Evolutionary conservation across 139 green algal species (phyloP), one percentile per base, ranked within the genome.

Genomic region (Mychonastes homosphaera): DNA sequence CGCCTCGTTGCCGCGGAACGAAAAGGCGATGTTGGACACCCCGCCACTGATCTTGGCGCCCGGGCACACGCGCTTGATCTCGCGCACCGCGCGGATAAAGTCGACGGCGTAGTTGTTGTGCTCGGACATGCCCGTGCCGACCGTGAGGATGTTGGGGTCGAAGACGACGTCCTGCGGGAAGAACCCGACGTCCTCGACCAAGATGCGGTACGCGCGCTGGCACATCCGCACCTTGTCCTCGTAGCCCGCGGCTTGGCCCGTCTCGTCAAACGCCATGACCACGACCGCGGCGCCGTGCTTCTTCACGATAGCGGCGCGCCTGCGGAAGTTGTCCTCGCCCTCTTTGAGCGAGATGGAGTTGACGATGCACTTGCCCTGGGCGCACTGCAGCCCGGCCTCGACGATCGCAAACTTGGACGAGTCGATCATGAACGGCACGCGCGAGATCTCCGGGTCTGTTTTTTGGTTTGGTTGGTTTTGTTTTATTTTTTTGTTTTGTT

Each of bases 31-130:
- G 86, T 98, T 98, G 58, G 85, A 95, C 44, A 98, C 90, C 30
- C 92, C 92, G 15, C 92, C 92, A 47, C 74, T 89, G 72, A 98
- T 90, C 79, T 98, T 97, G 66, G 50, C 74, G 27, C 89, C 89
- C 0, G 92, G 92, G 78, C 91, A 97, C 27, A 91, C 12, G 0
- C 79, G 77, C 85, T 97, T 98, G 76, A 98, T 96, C 69, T 94
- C 81, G 26, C 71, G 56, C 2, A 80, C 92, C 9, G 92, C 91
- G 3, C 70, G 64, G 77, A 98, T 90, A 78, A 98, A 98, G 81
- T 98, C 91, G 21, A 97, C 89, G 0, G 84, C 92, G 61, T 98
- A 98, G 83, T 97, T 97, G 85, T 95, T 95, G 83, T 98, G 92
- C 82, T 98, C 92, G 12, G 83, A 51, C 63, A 98, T 63, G 23